Evolutionary conservation across 352 stramenopile genomes (phyloP).

Genomic region (Phytophthora cryptogea): DNA sequence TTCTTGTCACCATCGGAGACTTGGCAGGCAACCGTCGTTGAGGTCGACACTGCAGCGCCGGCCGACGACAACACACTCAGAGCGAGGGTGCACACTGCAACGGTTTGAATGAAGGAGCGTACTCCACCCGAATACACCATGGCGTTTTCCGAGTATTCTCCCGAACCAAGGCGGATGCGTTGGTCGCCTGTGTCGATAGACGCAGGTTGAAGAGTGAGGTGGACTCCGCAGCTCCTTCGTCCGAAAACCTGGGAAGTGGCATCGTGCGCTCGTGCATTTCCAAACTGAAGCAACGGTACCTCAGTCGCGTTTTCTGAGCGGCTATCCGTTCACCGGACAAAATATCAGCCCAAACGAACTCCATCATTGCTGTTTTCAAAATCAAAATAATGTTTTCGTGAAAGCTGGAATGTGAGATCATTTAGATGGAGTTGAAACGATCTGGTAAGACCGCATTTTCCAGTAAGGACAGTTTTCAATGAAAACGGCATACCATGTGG

Average conservation of each 20-base stretch:
- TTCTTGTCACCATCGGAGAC: constrained; percentile 36
- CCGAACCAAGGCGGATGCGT: neutral
- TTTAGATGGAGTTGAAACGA: constrained; percentile 19
- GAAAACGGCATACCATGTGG: neutral
- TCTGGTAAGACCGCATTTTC: neutral
- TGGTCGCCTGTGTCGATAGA: constrained; percentile 9
- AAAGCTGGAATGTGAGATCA: constrained; percentile 4
- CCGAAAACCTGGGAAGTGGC: neutral
- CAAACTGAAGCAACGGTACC: neutral
- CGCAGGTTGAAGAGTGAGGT: constrained; percentile 26
- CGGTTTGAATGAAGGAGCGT: constrained; percentile 16
- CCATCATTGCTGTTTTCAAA: neutral
- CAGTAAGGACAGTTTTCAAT: neutral
- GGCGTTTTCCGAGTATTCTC: neutral
- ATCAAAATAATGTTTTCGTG: neutral
- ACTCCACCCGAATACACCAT: constrained; percentile 27
- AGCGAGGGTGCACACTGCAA: constrained; percentile 12
- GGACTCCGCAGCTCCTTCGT: neutral
- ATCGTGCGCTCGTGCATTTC: neutral
- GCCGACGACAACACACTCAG: constrained; percentile 10
- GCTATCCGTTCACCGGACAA: constrained; percentile 3
- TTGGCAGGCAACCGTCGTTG: constrained; percentile 1
- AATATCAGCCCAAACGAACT: neutral
- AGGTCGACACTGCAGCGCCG: neutral
- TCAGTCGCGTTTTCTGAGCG: neutral